Base-by-base conservation (phyloP, 1,284 basidiomycete species). In the Ustilago crameri region DNA sequence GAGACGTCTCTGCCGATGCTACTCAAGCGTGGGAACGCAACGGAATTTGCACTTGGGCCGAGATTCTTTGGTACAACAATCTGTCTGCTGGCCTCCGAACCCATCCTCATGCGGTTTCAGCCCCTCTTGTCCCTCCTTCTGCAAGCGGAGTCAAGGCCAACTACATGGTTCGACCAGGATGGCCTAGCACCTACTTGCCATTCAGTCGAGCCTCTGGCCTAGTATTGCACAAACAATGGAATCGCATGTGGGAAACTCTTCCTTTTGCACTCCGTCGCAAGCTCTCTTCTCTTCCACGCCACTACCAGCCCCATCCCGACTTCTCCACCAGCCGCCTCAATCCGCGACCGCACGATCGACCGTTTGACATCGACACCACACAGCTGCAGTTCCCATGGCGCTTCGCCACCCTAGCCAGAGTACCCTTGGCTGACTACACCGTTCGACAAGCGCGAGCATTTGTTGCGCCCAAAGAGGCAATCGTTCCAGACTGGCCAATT, bases 291-390 rank as follows among this genome's bases (percentile, higher is more conserved):
- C 22, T 49, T 7, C 34, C 35, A 3, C 34, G 23, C 35, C 47
- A 49, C 32, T 49, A 49, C n/a, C 22, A 49, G 22, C 34, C 35
- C n/a, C 47, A 49, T 22, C 47, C 47, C n/a, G 47, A 49, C 47
- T 38, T 49, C 23, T 49, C 47, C n/a, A 22, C 24, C 20, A 49
- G 47, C 23, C 47, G 22, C 22, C n/a, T 49, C 34, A 49, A 49
- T 18, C 47, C 47, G 10, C 32, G 35, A 24, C 47, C 47, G 7
- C 47, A 49, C 35, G 23, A 49, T 26, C 22, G 23, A 24, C 47
- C 47, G 8, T 49, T 49, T 23, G 22, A 49, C 35, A 38, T 49
- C 23, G 35, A 49, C 22, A 24, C 47, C 2, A 49, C 9, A 4
- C 26, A 10, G 9, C 34, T 49, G 18, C 47, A 49, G 14, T 49